Conservation (phyloP, 257 asterid species). For the Rubia yunnanensis region DNA sequence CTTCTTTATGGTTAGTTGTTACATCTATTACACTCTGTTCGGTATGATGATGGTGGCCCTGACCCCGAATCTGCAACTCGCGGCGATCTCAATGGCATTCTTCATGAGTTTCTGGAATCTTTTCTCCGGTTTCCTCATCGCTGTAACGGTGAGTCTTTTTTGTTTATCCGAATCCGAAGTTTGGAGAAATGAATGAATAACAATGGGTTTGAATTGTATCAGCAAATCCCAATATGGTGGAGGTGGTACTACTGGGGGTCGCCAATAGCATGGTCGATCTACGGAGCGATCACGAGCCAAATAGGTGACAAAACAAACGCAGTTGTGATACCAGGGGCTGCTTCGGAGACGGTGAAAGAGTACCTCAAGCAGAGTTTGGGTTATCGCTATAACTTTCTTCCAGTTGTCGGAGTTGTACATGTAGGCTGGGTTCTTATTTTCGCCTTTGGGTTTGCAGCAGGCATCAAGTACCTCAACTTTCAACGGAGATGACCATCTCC, state of each 20-base stretch:
- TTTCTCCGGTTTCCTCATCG: constrained; percentile 44
- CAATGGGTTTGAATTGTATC: neutral
- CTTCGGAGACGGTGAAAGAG: constrained; percentile 18
- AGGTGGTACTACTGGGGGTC: constrained; percentile 55
- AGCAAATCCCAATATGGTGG: constrained; percentile 57
- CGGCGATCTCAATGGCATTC: constrained; percentile 27
- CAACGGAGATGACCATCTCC: constrained; percentile 34
- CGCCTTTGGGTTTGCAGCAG: constrained; percentile 26
- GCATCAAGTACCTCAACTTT: constrained; percentile 41
- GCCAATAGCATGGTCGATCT: constrained; percentile 43
- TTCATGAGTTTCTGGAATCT: constrained; percentile 46
- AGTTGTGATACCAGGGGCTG: constrained; percentile 34
- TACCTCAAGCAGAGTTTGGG: constrained; percentile 29
- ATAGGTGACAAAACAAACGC: constrained; percentile 23
- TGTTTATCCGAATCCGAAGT: neutral
- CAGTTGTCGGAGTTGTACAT: constrained; percentile 32
- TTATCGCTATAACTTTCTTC: constrained; percentile 34
- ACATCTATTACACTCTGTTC: constrained; percentile 36
- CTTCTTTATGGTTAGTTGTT: constrained; percentile 36
- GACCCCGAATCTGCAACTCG: constrained; percentile 38
- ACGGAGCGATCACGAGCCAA: constrained; percentile 36
- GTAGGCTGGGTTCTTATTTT: constrained; percentile 34
- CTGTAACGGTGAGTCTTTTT: constrained; percentile 24
- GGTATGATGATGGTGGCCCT: constrained; percentile 57
- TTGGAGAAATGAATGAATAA: neutral